Evolutionary conservation across 106 monocot species (phyloP).

Genomic region (Dioscorea dumetorum): DNA sequence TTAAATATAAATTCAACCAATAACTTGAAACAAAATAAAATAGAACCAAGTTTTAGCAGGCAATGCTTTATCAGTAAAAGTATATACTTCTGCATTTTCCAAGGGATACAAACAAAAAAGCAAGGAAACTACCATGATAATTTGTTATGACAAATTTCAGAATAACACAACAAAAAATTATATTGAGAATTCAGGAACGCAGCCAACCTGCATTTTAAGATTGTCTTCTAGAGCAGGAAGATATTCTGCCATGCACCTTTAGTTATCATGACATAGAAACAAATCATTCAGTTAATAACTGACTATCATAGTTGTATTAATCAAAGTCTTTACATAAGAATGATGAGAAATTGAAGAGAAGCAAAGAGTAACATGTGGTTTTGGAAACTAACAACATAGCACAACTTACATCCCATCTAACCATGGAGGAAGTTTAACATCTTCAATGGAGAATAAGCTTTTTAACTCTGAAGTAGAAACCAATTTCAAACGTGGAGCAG

Average conservation of each 20-base stretch:
- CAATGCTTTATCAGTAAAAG: too few species aligned
- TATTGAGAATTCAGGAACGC: background rate
- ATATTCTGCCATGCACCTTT: slow-evolving; percentile 93
- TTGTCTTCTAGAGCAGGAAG: slow-evolving; percentile 71
- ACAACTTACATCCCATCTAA: slow-evolving; percentile 75
- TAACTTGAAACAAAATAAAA: too few species aligned
- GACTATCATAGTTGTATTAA: background rate
- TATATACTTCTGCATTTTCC: too few species aligned
- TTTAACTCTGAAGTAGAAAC: slow-evolving; percentile 62
- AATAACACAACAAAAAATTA: too few species aligned
- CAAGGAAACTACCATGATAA: too few species aligned
- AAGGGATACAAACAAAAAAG: too few species aligned
- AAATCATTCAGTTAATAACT: background rate
- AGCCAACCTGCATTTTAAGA: slow-evolving; percentile 61
- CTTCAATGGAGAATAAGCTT: slow-evolving; percentile 58
- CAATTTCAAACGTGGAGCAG: slow-evolving; percentile 68
- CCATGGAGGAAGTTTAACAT: slow-evolving; percentile 91
- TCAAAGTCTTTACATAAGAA: background rate
- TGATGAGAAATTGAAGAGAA: background rate
- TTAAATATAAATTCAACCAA: too few species aligned
- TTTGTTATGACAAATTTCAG: too few species aligned
- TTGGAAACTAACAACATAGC: background rate
- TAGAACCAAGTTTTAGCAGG: too few species aligned
- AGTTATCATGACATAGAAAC: background rate
- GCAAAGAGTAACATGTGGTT: too few species aligned